Evolutionary conservation across 768 basidiomycete genomes (phyloP).

Genomic region (Hericium alpestre): DNA sequence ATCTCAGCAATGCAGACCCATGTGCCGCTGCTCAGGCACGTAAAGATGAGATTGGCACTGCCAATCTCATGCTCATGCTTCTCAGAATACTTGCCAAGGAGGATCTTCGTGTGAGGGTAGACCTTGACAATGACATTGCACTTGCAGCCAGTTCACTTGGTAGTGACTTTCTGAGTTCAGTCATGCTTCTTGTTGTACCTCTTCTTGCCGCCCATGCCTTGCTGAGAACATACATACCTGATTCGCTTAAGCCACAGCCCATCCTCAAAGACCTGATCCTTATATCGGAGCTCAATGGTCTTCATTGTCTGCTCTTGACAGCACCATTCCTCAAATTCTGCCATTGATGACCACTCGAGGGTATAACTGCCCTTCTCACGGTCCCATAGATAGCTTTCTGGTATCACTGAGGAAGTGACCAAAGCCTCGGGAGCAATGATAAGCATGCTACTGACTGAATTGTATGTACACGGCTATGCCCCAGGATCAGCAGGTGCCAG

Average conservation of each 20-base stretch:
- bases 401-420: no score
- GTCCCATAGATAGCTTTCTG: no score
- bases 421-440: no score
- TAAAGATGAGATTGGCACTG: background rate
- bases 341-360: no score
- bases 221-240: background rate
- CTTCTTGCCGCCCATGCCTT: background rate
- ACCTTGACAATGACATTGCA: background rate
- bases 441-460: no score
- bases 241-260: background rate
- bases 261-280: no score
- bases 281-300: no score
- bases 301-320: no score
- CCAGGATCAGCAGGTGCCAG: no score
- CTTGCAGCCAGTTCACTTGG: background rate
- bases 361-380: no score
- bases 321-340: no score
- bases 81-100: background rate
- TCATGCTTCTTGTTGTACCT: background rate
- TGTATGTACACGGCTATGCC: no score
- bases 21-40: background rate
- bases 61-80: background rate
- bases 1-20: background rate
- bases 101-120: background rate
- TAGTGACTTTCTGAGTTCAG: background rate